Evolutionary conservation across 768 basidiomycete genomes (phyloP), one percentile per base, ranked within the genome.

Genomic region (Mycena kentingensis): DNA sequence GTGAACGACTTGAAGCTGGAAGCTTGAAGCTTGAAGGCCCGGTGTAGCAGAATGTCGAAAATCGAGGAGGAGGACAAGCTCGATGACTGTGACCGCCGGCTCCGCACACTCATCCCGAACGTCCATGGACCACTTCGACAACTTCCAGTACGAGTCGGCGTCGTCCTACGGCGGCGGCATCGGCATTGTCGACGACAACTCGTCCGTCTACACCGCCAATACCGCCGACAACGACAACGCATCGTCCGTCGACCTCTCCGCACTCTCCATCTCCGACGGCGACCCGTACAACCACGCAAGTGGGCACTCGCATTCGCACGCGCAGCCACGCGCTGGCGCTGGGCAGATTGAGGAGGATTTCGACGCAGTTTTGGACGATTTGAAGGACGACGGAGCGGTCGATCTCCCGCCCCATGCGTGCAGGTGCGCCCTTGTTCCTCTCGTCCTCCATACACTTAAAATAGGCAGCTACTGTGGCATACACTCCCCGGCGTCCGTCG

Each of bases 401-500:
- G 88, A 94, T 73, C 68, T 95, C 45, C 93, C 93, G 2, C 83
- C 88, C 10, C 96, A 98, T 70, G 96, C 96, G 8, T 98, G 95
- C 90, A 93, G 91, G 95, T 93, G 50, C 55, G 81, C 74, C 25
- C 13, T 49, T 31, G 41, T 6, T 42, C 10, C 25, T 24, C n/a
- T 24, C n/a, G n/a, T 42, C 41, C 19, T 27, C 22, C 41, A 12
- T n/a, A 6, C 19, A 7, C 11, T 58, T 27, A 54, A 49, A 49
- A 60, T 35, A 36, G 36, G 31, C 57, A 97, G 96, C 67, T 99
- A 99, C 65, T 99, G 97, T 63, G 97, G 97, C 21, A 98, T 98
- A 36, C 96, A 98, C 71, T 93, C 92, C 41, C 95, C 97, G 5
- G 90, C 95, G 5, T 94, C 92, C 29, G 97, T 99, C 22, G 97